These are phyloP conservation scores for Aspergillus panamensis DNA, from an alignment of 495 filamentous ascomycete species.

Conservation along the genomic window DNA sequence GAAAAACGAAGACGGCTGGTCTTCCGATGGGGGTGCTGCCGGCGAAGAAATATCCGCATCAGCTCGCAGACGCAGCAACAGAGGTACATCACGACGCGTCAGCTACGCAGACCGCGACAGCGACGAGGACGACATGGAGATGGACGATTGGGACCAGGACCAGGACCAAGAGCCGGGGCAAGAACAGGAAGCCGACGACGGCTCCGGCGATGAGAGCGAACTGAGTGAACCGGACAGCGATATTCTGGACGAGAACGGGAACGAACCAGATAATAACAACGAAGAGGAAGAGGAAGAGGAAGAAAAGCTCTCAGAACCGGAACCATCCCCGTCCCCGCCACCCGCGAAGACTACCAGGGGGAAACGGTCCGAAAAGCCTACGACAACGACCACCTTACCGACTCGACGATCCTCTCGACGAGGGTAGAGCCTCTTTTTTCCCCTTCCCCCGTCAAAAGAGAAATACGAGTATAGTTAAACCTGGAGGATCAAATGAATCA, in stretches of 20 bases:
- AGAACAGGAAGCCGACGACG: conserved; percentile 27
- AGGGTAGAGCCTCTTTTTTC: conserved; percentile 19
- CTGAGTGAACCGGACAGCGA: conserved; percentile 17
- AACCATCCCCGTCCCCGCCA: conserved; percentile 26
- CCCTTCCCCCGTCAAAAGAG: background rate
- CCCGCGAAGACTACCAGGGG: conserved; percentile 22
- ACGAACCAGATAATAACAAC: conserved; percentile 19
- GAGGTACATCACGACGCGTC: conserved; percentile 29
- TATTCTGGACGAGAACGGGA: conserved; percentile 14
- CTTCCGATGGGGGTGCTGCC: conserved; percentile 35
- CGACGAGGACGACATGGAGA: conserved; percentile 56
- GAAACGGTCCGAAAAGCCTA: conserved; percentile 14
- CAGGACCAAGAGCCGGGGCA: conserved; percentile 27
- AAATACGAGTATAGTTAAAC: background rate
- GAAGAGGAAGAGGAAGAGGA: conserved; percentile 27
- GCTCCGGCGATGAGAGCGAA: conserved; percentile 22
- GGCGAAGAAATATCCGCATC: conserved; percentile 23
- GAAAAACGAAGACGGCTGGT: conserved; percentile 43
- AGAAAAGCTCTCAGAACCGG: conserved; percentile 11
- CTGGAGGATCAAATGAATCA: background rate
- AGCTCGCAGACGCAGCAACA: conserved; percentile 41
- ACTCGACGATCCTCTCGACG: conserved; percentile 41
- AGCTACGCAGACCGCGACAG: conserved; percentile 57
- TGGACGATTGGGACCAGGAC: conserved; percentile 44
- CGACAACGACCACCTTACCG: conserved; percentile 30